Percentiles rank a stretch among this genome's conserved stretches.
Evolutionary conservation across 768 basidiomycete species (phyloP).

Genomic region (Suillus subalutaceus): DNA sequence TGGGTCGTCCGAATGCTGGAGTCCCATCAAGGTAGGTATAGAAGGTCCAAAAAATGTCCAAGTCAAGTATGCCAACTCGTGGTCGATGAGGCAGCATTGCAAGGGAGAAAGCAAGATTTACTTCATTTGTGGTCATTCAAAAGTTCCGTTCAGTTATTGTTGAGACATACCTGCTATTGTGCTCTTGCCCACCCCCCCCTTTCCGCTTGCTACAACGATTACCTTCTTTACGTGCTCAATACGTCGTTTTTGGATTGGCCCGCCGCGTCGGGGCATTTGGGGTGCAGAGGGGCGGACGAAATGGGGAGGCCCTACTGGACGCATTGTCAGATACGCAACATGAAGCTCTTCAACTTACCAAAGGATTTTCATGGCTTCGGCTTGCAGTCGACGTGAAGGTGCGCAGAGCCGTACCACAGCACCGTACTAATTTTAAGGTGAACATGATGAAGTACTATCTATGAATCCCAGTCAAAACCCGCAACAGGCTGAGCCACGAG

Average conservation of each 20-base stretch:
- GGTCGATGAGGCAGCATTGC: constrained; percentile 49
- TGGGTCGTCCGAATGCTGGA: constrained; percentile 79
- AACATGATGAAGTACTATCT: constrained; percentile 8
- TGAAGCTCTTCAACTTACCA: constrained; percentile 40
- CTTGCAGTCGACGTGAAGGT: constrained; percentile 26
- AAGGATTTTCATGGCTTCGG: constrained; percentile 56
- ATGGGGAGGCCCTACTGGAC: constrained; percentile 37
- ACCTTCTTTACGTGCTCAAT: constrained; percentile 81
- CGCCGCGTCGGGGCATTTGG: constrained; percentile 61
- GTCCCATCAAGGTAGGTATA: constrained; percentile 89
- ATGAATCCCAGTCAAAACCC: no score
- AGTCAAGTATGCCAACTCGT: constrained; percentile 86
- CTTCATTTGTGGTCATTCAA: constrained; percentile 10
- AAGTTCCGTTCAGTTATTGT: neutral
- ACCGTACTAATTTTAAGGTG: neutral
- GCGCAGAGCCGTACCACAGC: constrained; percentile 5
- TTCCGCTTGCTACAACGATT: constrained; percentile 86
- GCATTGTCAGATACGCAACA: constrained; percentile 13
- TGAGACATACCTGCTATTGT: constrained; percentile 76
- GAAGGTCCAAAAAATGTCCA: constrained; percentile 97
- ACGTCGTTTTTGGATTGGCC: constrained; percentile 53
- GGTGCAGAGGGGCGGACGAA: constrained; percentile 45
- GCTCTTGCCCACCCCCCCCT: constrained; percentile 96
- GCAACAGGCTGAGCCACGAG: no score
- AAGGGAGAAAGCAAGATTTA: constrained; percentile 40